Base-by-base conservation (phyloP, 352 stramenopile species). In the Globisporangium viniferum region DNA sequence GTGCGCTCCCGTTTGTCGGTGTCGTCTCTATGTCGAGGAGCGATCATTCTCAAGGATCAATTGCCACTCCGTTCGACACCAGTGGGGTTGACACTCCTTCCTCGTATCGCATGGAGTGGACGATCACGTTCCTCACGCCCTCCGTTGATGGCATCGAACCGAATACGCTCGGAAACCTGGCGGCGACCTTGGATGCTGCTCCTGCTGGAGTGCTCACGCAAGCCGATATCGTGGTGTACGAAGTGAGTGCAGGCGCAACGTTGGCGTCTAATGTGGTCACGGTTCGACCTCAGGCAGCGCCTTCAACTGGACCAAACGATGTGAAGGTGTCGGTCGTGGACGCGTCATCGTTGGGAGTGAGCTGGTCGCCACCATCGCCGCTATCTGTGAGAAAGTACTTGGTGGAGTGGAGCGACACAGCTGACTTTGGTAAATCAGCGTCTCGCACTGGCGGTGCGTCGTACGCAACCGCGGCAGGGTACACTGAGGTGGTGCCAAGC, bases 261-360 rank as follows among this genome's bases (percentile, higher is more conserved):
- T 73, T 77, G 7, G 35, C 53, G 0, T 55, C 76, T 29, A 56
- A 54, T 0, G 75, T 76, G 14, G 73, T 65, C 44, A 78, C 77
- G 8, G 72, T 89, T 54, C 70, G 64, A 5, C 80, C 88, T 0
- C 74, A 76, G 33, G 27, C 66, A 0, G 82, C 87, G 62, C 72
- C 82, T 3, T 86, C 88, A 2, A 78, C 72, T 5, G 81, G 79
- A 2, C 84, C 86, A 14, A 67, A 62, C 2, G 69, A 88, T 18
- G 72, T 92, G 20, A 68, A 71, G 4, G 75, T 93, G 0, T 93
- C 84, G 2, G 70, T 91, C 7, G 78, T 94, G 5, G 83, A 93
- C 39, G 70, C 44, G 8, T 69, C 75, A 3, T 90, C 83, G 0
- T 72, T 95, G 6, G 88, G 88, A 7, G 83, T 94, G 29, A 86